Percentiles rank a stretch among this genome's conserved stretches.
Evolutionary conservation across 2,329 filamentous ascomycete species (phyloP).

Genomic region (Ampelomyces quisqualis): DNA sequence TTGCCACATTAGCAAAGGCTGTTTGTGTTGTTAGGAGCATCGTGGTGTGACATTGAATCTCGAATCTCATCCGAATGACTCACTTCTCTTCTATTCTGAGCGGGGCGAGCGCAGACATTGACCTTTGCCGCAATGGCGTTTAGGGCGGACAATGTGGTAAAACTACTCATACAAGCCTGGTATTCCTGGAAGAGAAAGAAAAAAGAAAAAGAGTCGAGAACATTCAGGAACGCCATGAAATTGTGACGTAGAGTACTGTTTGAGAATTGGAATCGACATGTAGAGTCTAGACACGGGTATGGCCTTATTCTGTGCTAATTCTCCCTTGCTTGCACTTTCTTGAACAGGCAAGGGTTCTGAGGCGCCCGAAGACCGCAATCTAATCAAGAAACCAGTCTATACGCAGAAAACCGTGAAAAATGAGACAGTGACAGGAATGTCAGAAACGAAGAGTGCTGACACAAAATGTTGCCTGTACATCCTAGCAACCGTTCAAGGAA

Average conservation of each 20-base stretch:
- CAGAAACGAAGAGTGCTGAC: neutral
- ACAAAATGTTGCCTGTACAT: too few species aligned
- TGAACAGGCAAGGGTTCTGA: neutral
- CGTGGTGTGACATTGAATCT: neutral
- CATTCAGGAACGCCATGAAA: too few species aligned
- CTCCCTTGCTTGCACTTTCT: slow-evolving; percentile 11
- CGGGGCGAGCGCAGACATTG: too few species aligned
- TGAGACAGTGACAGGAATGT: neutral
- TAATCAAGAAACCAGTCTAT: slow-evolving; percentile 7
- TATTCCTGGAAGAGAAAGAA: too few species aligned
- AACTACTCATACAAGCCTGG: too few species aligned
- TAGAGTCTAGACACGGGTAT: too few species aligned
- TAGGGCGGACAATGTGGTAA: too few species aligned
- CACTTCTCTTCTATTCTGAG: too few species aligned
- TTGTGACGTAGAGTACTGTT: too few species aligned
- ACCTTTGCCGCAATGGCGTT: too few species aligned
- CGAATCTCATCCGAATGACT: neutral
- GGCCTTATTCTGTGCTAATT: neutral
- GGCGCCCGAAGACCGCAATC: slow-evolving; percentile 4
- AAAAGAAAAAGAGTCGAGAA: too few species aligned
- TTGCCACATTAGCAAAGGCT: neutral
- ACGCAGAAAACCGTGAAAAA: slow-evolving; percentile 7
- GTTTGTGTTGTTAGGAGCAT: slow-evolving; percentile 2
- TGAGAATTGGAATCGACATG: too few species aligned
- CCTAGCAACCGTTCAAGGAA: neutral